These are phyloP conservation scores for Zopfia rhizophila DNA, from an alignment of 2,329 filamentous ascomycete species.

Conservation along the genomic window DNA sequence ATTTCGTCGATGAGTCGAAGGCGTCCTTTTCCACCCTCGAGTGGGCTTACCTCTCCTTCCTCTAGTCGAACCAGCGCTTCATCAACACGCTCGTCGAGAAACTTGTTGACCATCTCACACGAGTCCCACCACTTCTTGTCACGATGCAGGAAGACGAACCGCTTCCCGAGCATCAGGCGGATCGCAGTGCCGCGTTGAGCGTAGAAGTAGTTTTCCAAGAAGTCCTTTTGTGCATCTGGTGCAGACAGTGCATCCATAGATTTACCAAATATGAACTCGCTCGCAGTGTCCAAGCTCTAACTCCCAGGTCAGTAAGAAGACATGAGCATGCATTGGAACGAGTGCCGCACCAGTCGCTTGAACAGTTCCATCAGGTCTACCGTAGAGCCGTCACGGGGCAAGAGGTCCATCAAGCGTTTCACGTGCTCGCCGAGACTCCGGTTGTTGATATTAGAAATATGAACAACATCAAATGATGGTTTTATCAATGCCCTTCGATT, in stretches of 20 bases:
- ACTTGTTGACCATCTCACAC: conserved; percentile 13
- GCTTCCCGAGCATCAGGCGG: conserved; percentile 10
- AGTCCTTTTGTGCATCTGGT: conserved; percentile 11
- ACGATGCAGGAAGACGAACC: conserved; percentile 11
- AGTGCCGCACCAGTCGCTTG: conserved; percentile 26
- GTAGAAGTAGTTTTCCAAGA: conserved; percentile 26
- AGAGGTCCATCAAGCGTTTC: conserved; percentile 11
- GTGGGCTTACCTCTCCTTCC: conserved; percentile 9
- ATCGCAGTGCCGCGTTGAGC: conserved; percentile 19
- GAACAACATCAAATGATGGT: conserved; percentile 15
- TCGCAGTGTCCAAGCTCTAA: conserved; percentile 25
- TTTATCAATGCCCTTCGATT: conserved; percentile 27
- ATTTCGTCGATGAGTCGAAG: conserved; percentile 29
- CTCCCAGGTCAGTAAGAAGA: too few relatives aligned
- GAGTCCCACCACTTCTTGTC: conserved; percentile 17
- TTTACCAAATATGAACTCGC: conserved; percentile 30
- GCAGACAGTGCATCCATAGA: conserved; percentile 18
- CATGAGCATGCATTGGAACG: too few relatives aligned
- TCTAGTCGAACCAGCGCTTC: conserved; percentile 15
- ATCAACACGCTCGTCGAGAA: conserved; percentile 13
- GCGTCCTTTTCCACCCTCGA: conserved; percentile 10
- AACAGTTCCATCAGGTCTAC: conserved; percentile 22
- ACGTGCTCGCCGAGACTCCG: too few relatives aligned
- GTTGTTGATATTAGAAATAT: conserved; percentile 20
- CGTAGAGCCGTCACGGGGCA: conserved; percentile 20